Conservation (phyloP, 352 stramenopile genomes). For the Pythium vanterpoolii region DNA sequence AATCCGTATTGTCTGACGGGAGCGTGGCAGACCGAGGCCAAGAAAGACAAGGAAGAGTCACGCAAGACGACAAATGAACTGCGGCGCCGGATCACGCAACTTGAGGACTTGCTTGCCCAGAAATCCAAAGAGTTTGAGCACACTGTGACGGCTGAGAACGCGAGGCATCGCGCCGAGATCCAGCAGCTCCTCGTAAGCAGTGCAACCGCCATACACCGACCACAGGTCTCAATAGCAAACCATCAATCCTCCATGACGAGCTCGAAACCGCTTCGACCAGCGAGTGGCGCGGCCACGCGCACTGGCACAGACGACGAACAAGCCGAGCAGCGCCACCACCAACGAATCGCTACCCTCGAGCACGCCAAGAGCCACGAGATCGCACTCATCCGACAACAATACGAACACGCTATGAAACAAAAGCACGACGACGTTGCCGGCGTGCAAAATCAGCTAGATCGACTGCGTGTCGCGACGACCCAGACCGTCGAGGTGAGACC, state of each 20-base stretch:
- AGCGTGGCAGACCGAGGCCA: slow-evolving; percentile 51
- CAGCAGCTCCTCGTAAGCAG: slow-evolving; percentile 45
- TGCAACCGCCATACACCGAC: slow-evolving; percentile 10
- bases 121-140: slow-evolving; percentile 64
- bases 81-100: slow-evolving; percentile 36
- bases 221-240: neutral
- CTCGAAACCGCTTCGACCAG: slow-evolving; percentile 14
- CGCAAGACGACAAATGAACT: slow-evolving; percentile 51
- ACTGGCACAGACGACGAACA: slow-evolving; percentile 16
- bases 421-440: slow-evolving; percentile 41
- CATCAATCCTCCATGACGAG: neutral
- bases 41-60: slow-evolving; percentile 67
- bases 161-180: slow-evolving; percentile 51
- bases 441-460: slow-evolving; percentile 34
- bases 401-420: slow-evolving; percentile 58
- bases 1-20: slow-evolving; percentile 4
- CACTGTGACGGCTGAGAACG: slow-evolving; percentile 41
- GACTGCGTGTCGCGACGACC: slow-evolving; percentile 32
- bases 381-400: slow-evolving; percentile 69
- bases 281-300: neutral
- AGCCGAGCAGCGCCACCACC: slow-evolving; percentile 32
- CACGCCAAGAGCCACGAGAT: slow-evolving; percentile 68
- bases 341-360: slow-evolving; percentile 52
- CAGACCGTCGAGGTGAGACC: slow-evolving; percentile 42
- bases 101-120: slow-evolving; percentile 52